Evolutionary conservation across 169 alveolate genomes (phyloP).

Genomic region (Ichthyophthirius multifiliis): DNA sequence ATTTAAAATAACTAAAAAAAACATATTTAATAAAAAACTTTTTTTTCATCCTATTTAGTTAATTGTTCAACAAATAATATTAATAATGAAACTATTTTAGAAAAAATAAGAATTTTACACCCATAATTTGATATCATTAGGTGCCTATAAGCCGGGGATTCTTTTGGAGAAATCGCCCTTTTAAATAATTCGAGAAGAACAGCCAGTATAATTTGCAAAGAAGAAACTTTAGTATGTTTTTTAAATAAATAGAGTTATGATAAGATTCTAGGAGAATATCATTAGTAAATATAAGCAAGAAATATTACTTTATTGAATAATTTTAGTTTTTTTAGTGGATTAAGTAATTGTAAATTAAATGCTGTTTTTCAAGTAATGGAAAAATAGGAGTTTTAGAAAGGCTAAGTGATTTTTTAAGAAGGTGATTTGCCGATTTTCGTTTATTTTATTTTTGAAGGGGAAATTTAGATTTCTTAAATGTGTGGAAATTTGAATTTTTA

Average conservation of each 20-base stretch:
- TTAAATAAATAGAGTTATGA: constrained; percentile 14
- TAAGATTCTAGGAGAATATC: constrained; percentile 2
- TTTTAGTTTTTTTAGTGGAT: neutral
- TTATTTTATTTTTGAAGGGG: neutral
- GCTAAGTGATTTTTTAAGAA: neutral
- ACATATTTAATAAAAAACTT: neutral
- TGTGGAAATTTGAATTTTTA: too few species aligned
- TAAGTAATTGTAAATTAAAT: neutral
- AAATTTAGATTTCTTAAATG: neutral
- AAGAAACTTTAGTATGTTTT: constrained; percentile 3
- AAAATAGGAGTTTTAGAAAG: neutral
- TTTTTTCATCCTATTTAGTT: neutral
- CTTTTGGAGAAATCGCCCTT: constrained; percentile 32
- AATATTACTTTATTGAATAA: neutral
- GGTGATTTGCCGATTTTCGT: neutral
- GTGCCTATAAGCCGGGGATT: constrained; percentile 12
- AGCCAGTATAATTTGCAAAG: constrained; percentile 28
- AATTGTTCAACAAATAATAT: neutral
- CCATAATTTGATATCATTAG: constrained; percentile 13
- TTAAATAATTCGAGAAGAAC: constrained; percentile 26
- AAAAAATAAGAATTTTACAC: neutral
- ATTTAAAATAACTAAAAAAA: too few species aligned
- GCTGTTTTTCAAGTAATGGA: neutral
- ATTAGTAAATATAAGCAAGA: neutral
- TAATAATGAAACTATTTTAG: neutral